Base-by-base conservation (phyloP, 2,329 filamentous ascomycete genomes). In the Lecanosticta acicola region DNA sequence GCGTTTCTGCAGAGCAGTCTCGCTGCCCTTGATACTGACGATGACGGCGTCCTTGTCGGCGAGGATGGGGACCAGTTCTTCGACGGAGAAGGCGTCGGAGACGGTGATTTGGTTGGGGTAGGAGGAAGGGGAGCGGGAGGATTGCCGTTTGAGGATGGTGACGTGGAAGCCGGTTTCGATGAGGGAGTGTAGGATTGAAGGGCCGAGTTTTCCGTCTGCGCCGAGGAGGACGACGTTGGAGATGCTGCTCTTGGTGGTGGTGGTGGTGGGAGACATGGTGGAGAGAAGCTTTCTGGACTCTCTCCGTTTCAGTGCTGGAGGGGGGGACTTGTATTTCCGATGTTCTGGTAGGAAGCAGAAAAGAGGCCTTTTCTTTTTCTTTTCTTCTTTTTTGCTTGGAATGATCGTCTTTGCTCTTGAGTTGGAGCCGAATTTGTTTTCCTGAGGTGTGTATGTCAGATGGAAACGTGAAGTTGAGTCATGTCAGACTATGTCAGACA, bases 21-120 rank as follows among this genome's bases (percentile, higher is more conserved):
- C 66, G 2, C 55, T 53, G 11, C 66, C 68, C 5, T 68, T 71
- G 33, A 79, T 64, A 1, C 71, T 66, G 1, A 69, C 68, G 20
- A 83, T 60, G 14, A 83, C 68, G 1, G 75, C 80, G 50, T 83
- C 79, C 46, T 80, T 73, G 32, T 74, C 76, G 38, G 70, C 56
- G 39, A 84, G 70, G 2, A 74, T 76, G 1, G 66, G 51, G 0
- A 64, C 71, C 11, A 84, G 70, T 17, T 74, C 74, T 2, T 67
- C 61, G 0, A 70, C 61, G 2, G 72, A 59, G 11, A 71, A 65
- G 51, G 74, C 76, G 57, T 80, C 71, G 20, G 73, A 70, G 5
- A 66, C 66, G 26, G 43, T 41, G 24, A 78, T 69, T 49, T 54
- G 46, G 11, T 50, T 50, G 2, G 53, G 53, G 40, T 54, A 52